Percentiles rank a stretch among this genome's conserved stretches.
These are phyloP conservation scores for Amanita inopinata DNA, from an alignment of 768 basidiomycete species.

Conservation along the genomic window DNA sequence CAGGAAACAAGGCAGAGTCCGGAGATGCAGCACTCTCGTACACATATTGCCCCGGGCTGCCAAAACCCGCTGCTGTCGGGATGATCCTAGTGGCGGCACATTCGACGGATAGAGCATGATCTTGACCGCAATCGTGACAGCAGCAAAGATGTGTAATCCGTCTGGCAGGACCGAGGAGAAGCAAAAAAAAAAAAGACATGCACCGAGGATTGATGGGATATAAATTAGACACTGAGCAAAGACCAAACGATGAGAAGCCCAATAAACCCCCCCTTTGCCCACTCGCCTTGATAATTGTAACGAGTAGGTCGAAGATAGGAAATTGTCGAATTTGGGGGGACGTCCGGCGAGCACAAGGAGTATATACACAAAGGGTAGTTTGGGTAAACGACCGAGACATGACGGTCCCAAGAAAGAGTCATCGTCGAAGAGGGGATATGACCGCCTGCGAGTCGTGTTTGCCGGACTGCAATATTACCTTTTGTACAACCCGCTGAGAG, in stretches of 20 bases:
- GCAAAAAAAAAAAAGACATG: constrained; percentile 3
- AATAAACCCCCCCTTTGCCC: constrained; percentile 6
- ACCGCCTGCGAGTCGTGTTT: constrained; percentile 8
- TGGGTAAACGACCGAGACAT: constrained; percentile 4
- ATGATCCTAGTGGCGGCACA: too few species aligned
- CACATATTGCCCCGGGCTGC: constrained; percentile 3
- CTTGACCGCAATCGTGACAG: background rate
- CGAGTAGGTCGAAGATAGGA: constrained; percentile 5
- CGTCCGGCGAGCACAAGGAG: constrained; percentile 8
- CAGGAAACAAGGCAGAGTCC: background rate
- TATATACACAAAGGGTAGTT: constrained; percentile 1
- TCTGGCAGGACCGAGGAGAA: constrained; percentile 1
- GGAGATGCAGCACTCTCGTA: constrained; percentile 8
- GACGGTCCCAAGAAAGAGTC: constrained; percentile 7
- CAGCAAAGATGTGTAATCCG: too few species aligned
- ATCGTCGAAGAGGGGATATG: background rate
- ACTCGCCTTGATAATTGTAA: constrained; percentile 10
- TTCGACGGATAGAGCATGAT: background rate
- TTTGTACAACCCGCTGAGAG: constrained; percentile 7
- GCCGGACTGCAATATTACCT: constrained; percentile 6
- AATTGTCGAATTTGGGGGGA: background rate
- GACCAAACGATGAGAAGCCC: constrained; percentile 9
- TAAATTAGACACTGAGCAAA: constrained; percentile 10
- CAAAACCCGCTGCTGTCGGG: background rate
- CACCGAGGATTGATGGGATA: constrained; percentile 5